Evolutionary conservation across 1,284 basidiomycete genomes (phyloP).

Genomic region (Chondrostereum purpureum): DNA sequence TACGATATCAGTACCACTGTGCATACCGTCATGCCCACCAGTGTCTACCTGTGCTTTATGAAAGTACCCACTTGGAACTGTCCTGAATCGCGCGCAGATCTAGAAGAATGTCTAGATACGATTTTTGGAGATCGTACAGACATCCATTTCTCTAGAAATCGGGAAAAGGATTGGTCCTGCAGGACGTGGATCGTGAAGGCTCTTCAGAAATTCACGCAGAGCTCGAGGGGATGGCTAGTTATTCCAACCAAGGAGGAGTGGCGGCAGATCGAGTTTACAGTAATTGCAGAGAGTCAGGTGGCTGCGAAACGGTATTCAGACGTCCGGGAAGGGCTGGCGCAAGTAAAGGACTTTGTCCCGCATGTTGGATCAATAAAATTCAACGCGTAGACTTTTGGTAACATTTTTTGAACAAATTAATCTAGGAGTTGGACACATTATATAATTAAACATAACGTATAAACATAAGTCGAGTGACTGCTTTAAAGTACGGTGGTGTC

Average conservation of each 20-base stretch:
- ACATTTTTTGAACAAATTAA: too few species aligned
- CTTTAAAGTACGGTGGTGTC: too few species aligned
- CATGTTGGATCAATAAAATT: too few species aligned
- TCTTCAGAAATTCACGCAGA: neutral
- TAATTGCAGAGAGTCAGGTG: neutral
- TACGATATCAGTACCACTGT: neutral
- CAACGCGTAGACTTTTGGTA: too few species aligned
- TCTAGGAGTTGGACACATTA: too few species aligned
- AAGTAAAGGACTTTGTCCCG: too few species aligned
- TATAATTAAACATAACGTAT: too few species aligned
- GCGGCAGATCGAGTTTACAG: neutral
- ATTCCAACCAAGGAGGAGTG: neutral
- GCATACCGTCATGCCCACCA: neutral
- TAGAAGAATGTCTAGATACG: neutral
- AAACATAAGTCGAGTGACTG: too few species aligned
- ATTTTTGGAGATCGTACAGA: neutral
- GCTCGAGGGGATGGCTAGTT: neutral
- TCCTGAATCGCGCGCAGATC: neutral
- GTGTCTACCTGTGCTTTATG: neutral
- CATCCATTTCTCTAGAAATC: neutral
- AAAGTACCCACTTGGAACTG: neutral
- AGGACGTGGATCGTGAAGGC: neutral
- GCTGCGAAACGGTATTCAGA: neutral
- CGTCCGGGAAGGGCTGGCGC: too few species aligned
- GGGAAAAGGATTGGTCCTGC: neutral